phyloP scores from a whole-genome alignment of 257 asterid species.

The Primulina huaijiensis region DNA sequence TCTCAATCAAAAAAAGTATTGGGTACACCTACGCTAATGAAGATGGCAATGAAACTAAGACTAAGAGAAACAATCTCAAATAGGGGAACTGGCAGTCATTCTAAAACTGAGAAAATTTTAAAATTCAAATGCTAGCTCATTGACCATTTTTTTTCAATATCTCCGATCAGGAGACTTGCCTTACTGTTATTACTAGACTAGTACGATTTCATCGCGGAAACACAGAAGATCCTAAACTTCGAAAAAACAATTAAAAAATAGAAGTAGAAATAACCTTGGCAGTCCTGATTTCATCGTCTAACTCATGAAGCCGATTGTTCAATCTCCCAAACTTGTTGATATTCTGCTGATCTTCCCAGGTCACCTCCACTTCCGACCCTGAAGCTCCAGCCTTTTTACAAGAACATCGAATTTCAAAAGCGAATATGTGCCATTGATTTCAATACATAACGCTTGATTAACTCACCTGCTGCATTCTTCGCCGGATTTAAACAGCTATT shows the following conservation, averaged over 20 bases:
- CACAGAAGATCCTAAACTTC: neutral
- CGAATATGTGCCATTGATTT: neutral
- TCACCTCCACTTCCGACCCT: conserved; percentile 74
- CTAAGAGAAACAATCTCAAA: neutral
- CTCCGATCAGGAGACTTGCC: neutral
- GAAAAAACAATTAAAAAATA: neutral
- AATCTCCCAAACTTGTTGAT: conserved; percentile 87
- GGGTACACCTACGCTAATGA: neutral
- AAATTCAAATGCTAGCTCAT: neutral
- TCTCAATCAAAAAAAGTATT: neutral
- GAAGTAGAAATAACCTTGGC: conserved; percentile 55
- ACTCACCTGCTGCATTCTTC: neutral
- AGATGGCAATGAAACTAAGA: neutral
- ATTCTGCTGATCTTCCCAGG: conserved; percentile 97
- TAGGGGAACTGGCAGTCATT: neutral
- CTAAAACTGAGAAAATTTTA: too few relatives aligned
- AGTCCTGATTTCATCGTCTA: conserved; percentile 80
- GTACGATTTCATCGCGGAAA: too few relatives aligned
- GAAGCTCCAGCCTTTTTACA: conserved; percentile 59
- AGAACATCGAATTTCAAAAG: neutral
- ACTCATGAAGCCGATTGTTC: conserved; percentile 84
- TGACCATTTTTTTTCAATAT: too few relatives aligned
- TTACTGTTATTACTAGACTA: too few relatives aligned
- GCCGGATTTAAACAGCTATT: neutral
- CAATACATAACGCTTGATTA: too few relatives aligned